These are phyloP conservation scores for Tetrahymena malaccensis DNA, from an alignment of 73 alveolate species.

Conservation along the genomic window DNA sequence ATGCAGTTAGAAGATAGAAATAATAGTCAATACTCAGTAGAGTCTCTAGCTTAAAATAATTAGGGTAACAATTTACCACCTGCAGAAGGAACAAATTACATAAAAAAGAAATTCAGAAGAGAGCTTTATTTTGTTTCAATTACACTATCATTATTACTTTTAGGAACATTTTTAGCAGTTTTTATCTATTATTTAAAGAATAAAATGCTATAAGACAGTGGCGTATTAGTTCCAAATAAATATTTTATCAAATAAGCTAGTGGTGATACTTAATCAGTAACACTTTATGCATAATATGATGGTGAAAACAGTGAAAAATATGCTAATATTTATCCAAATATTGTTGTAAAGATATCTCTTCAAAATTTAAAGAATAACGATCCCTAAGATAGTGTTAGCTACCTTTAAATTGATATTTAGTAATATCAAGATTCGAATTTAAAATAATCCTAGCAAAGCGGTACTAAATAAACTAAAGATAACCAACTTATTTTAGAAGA, in stretches of 20 bases:
- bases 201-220: background rate
- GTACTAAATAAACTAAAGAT: background rate
- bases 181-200: background rate
- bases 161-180: background rate
- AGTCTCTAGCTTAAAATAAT: background rate
- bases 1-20: background rate
- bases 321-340: background rate
- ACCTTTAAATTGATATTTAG: background rate
- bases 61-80: background rate
- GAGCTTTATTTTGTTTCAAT: background rate
- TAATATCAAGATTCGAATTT: background rate
- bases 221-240: background rate
- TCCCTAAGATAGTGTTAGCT: background rate
- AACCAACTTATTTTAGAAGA: background rate
- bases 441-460: background rate
- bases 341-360: background rate
- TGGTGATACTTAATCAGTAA: background rate
- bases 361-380: background rate
- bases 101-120: background rate
- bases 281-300: background rate
- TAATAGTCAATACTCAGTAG: background rate
- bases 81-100: background rate
- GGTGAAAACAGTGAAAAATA: background rate
- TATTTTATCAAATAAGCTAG: background rate
- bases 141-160: background rate